phyloP scores from a whole-genome alignment of 23 red algal species.

The Cyanidiococcus yangmingshanensis region DNA sequence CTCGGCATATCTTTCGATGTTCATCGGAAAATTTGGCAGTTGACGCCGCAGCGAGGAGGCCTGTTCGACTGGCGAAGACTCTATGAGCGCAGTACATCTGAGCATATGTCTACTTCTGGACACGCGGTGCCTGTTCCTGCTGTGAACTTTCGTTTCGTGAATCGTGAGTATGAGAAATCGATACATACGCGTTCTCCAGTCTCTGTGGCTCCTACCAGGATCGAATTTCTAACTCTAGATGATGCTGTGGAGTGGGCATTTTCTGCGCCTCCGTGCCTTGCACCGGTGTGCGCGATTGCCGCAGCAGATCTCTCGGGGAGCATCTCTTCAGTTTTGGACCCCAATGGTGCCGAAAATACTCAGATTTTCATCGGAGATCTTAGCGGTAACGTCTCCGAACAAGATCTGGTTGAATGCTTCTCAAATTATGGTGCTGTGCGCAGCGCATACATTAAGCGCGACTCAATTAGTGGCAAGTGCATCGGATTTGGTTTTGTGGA shows the following conservation, averaged over 20 bases:
- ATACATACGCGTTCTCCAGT: background rate
- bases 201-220: background rate
- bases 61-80: background rate
- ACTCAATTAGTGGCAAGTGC: background rate
- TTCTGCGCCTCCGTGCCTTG: background rate
- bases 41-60: background rate
- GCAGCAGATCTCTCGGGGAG: background rate
- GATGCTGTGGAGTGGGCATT: background rate
- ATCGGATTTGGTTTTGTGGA: conserved; percentile 13
- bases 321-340: background rate
- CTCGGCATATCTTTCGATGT: too few species aligned
- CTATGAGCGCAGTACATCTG: too few species aligned
- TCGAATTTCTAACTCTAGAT: background rate
- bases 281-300: background rate
- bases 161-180: background rate
- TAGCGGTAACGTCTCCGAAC: background rate
- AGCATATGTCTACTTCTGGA: too few species aligned
- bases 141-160: background rate
- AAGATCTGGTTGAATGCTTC: background rate
- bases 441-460: background rate
- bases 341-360: background rate
- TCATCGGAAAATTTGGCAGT: background rate
- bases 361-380: conserved; percentile 4
- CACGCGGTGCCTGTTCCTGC: background rate
- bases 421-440: background rate